phyloP scores from a whole-genome alignment of 2,329 filamentous ascomycete genomes.

The Trichothecium sympodiale region DNA sequence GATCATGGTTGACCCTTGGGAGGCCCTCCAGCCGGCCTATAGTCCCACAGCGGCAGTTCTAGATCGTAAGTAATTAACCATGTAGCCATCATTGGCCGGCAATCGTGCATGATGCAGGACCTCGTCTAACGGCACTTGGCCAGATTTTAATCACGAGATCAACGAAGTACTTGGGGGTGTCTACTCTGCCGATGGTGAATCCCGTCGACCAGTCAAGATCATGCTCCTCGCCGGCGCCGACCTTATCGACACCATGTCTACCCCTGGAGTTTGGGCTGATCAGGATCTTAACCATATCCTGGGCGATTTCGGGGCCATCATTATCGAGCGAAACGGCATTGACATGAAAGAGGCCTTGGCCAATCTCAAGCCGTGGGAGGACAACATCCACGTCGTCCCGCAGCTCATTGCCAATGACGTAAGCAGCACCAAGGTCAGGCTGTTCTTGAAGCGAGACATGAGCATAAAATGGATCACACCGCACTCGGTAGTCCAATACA shows the following conservation, averaged over 20 bases:
- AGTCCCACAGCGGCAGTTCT: conserved; percentile 81
- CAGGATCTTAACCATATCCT: conserved; percentile 83
- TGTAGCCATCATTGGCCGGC: conserved; percentile 50
- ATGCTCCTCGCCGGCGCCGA: conserved; percentile 73
- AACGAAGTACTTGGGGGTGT: conserved; percentile 70
- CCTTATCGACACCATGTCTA: conserved; percentile 63
- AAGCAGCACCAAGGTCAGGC: conserved; percentile 69
- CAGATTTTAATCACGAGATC: conserved; percentile 30
- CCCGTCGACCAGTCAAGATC: conserved; percentile 57
- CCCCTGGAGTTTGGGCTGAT: conserved; percentile 67
- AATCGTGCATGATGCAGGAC: too few relatives aligned
- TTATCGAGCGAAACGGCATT: conserved; percentile 79
- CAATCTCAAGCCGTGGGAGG: conserved; percentile 69
- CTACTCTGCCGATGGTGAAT: conserved; percentile 49
- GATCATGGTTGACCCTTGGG: conserved; percentile 83
- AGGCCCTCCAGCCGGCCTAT: conserved; percentile 71
- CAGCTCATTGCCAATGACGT: conserved; percentile 68
- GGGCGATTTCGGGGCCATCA: conserved; percentile 70
- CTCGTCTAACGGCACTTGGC: too few relatives aligned
- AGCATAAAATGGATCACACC: conserved; percentile 61
- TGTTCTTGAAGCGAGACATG: conserved; percentile 71
- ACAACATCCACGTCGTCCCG: conserved; percentile 79
- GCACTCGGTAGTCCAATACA: conserved; percentile 63
- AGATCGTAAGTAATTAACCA: conserved; percentile 61
- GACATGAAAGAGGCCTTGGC: conserved; percentile 81